Conservation (phyloP, 257 asterid genomes). For the Ophiorrhiza pumila region DNA sequence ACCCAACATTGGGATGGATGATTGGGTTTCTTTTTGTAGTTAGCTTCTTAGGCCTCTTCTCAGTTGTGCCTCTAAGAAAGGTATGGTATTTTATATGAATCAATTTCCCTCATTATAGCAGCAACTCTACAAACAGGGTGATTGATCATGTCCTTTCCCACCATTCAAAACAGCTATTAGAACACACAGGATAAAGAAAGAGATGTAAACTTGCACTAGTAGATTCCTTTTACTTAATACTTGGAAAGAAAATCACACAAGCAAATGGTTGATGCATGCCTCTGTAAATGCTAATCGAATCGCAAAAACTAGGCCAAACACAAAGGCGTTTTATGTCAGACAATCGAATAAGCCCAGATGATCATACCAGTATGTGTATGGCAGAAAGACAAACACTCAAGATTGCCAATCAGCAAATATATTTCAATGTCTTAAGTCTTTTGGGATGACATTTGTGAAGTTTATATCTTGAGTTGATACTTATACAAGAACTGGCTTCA, state of each 20-base stretch:
- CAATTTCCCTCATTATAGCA: too few relatives aligned
- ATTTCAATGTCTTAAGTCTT: too few relatives aligned
- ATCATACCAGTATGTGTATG: background rate
- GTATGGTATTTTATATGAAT: conserved; percentile 15
- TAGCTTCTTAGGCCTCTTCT: conserved; percentile 62
- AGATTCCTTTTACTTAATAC: too few relatives aligned
- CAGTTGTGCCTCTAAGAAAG: conserved; percentile 67
- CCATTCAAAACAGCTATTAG: background rate
- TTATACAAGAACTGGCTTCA: background rate
- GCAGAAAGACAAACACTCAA: background rate
- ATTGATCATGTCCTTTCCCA: too few relatives aligned
- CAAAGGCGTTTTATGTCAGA: background rate
- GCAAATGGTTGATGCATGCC: too few relatives aligned
- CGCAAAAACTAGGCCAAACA: background rate
- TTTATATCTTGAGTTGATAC: background rate
- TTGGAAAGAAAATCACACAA: too few relatives aligned
- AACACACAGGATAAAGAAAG: too few relatives aligned
- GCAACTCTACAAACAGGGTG: background rate
- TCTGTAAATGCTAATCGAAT: too few relatives aligned
- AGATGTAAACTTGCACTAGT: too few relatives aligned
- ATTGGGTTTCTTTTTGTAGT: conserved; percentile 57
- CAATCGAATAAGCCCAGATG: background rate
- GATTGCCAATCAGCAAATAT: too few relatives aligned
- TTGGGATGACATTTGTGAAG: background rate
- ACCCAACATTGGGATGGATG: conserved; percentile 60